phyloP scores from a whole-genome alignment of 2,329 filamentous ascomycete genomes.

The Paraphaeosphaeria sporulosa region DNA sequence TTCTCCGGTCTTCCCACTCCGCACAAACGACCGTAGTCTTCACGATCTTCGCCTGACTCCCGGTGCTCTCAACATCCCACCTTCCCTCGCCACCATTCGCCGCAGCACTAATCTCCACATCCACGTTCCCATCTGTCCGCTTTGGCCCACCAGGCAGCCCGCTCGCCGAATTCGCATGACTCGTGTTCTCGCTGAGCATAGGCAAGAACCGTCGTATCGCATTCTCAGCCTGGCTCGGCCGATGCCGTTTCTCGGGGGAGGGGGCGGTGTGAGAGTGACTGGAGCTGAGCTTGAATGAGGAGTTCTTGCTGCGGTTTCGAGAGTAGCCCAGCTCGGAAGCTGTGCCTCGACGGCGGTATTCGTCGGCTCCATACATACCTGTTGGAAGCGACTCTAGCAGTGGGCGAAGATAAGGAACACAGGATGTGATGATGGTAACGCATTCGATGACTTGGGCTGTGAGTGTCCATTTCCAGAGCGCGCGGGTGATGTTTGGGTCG shows the following conservation, averaged over 20 bases:
- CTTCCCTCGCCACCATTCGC: conserved; percentile 27
- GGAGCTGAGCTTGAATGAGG: conserved; percentile 42
- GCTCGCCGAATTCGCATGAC: conserved; percentile 43
- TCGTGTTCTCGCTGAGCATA: conserved; percentile 39
- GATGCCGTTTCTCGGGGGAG: conserved; percentile 22
- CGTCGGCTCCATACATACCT: conserved; percentile 43
- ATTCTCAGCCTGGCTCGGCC: conserved; percentile 27
- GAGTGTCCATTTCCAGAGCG: conserved; percentile 47
- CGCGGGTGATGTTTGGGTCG: conserved; percentile 35
- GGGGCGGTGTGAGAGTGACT: conserved; percentile 19
- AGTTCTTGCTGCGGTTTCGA: conserved; percentile 30
- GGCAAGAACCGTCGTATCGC: conserved; percentile 40
- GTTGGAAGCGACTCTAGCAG: conserved; percentile 43
- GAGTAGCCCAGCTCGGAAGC: conserved; percentile 39
- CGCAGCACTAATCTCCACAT: conserved; percentile 37
- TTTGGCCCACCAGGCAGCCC: conserved; percentile 43
- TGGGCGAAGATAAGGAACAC: conserved; percentile 46
- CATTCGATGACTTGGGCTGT: conserved; percentile 44
- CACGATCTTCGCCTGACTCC: conserved; percentile 44
- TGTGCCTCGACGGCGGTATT: conserved; percentile 41
- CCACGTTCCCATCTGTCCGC: conserved; percentile 39
- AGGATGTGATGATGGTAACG: conserved; percentile 46
- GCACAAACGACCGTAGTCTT: conserved; percentile 47
- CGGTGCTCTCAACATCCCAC: conserved; percentile 45
- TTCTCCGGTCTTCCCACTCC: conserved; percentile 41